A percentile compares a stretch with the other conserved stretches of the same genome.
Evolutionary conservation across 164 flowering plant species (phyloP).

Genomic region (Nymphaea thermarum): DNA sequence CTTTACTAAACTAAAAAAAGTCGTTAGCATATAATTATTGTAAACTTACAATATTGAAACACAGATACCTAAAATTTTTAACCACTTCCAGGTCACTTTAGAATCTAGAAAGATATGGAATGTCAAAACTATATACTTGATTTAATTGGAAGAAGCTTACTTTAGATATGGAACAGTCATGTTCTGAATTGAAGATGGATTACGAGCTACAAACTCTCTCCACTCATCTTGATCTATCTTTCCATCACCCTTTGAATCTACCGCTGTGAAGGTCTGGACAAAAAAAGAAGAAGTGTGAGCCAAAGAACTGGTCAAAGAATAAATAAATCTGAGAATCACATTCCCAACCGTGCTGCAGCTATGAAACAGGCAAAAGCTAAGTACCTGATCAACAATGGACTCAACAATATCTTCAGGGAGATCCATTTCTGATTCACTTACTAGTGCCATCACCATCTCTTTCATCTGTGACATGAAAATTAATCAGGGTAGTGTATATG

Average conservation of each 20-base stretch:
- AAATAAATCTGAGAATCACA: not conserved
- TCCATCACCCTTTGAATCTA: constrained; percentile 63
- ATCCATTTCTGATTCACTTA: constrained; percentile 60
- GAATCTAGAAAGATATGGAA: too few species aligned
- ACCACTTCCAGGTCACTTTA: too few species aligned
- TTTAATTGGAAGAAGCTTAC: constrained; percentile 16
- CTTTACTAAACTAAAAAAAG: too few species aligned
- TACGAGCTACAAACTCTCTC: constrained; percentile 44
- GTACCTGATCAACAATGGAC: constrained; percentile 49
- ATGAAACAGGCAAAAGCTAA: not conserved
- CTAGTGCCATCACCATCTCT: constrained; percentile 77
- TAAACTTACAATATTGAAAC: too few species aligned
- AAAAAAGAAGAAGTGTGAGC: not conserved
- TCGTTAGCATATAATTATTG: too few species aligned
- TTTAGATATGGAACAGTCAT: constrained; percentile 72
- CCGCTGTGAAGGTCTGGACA: constrained; percentile 44
- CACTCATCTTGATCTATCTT: constrained; percentile 67
- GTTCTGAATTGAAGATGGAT: constrained; percentile 55
- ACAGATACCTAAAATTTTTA: too few species aligned
- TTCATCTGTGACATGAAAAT: constrained; percentile 17
- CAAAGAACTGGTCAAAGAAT: not conserved
- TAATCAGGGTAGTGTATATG: not conserved
- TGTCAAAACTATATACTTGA: too few species aligned
- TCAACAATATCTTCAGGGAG: constrained; percentile 61
- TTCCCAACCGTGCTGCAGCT: not conserved